A percentile compares a stretch with the other conserved stretches of the same genome.
Evolutionary conservation across 495 filamentous ascomycete species (phyloP).

Genomic region (Chaetomidium leptoderma): DNA sequence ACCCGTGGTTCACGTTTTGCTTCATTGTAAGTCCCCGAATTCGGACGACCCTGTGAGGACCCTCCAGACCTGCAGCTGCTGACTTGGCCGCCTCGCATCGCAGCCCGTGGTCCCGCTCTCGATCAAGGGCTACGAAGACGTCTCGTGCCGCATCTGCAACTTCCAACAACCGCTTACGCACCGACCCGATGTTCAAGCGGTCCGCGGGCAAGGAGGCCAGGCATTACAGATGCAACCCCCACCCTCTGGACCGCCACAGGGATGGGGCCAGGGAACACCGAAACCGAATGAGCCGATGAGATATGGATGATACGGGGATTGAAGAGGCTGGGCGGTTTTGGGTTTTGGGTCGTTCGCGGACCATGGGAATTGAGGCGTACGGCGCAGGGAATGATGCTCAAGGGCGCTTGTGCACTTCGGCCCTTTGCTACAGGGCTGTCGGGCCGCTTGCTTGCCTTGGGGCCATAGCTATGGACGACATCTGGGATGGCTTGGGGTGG

Average conservation of each 20-base stretch:
- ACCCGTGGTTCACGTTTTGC: constrained; percentile 58
- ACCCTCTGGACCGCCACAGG: constrained; percentile 24
- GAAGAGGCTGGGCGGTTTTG: background rate
- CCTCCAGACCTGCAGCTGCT: too few species aligned
- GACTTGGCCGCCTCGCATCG: background rate
- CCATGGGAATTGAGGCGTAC: too few species aligned
- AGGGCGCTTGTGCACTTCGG: too few species aligned
- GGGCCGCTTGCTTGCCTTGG: too few species aligned
- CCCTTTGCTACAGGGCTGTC: too few species aligned
- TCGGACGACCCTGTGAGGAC: too few species aligned
- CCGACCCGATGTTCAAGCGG: constrained; percentile 47
- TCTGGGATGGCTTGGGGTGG: too few species aligned
- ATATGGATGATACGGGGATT: constrained; percentile 26
- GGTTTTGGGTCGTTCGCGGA: background rate
- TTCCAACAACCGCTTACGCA: constrained; percentile 53
- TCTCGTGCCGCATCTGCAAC: constrained; percentile 52
- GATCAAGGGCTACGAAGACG: constrained; percentile 52
- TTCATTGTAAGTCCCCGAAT: constrained; percentile 42
- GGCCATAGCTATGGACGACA: too few species aligned
- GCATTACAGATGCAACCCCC: constrained; percentile 45
- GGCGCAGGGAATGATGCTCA: too few species aligned
- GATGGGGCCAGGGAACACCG: constrained; percentile 27
- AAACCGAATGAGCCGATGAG: constrained; percentile 36
- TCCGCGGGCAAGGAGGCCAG: constrained; percentile 39
- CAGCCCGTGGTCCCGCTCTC: constrained; percentile 54